Percentiles rank a stretch among this genome's conserved stretches.
Evolutionary conservation across 257 asterid species (phyloP).

Genomic region (Anisodus acutangulus): DNA sequence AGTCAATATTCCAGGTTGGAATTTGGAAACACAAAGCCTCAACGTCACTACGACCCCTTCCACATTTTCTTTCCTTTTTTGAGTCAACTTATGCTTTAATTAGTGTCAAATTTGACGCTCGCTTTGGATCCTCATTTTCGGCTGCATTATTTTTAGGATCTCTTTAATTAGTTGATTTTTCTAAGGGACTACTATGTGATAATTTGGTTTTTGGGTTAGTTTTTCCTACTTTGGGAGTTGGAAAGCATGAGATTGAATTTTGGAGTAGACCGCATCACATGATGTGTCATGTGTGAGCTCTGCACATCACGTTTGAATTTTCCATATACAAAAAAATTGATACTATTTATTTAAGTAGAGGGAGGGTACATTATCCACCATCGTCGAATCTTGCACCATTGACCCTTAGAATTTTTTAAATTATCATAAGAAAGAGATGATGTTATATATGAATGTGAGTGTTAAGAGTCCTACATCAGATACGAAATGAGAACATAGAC

Average conservation of each 20-base stretch:
- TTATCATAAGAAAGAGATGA: not conserved
- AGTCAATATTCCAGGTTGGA: slow-evolving; percentile 11
- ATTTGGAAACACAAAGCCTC: not conserved
- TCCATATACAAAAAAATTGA: no score
- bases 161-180: not conserved
- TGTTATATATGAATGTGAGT: no score
- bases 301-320: not conserved
- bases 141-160: not conserved
- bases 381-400: no score
- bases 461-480: no score
- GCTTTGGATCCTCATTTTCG: not conserved
- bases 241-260: not conserved
- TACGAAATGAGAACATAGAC: no score
- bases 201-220: no score
- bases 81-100: not conserved
- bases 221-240: not conserved
- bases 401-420: no score
- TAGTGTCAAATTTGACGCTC: not conserved
- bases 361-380: no score
- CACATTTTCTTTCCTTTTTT: not conserved
- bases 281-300: not conserved
- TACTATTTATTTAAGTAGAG: no score
- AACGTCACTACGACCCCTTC: not conserved
- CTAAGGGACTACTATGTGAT: no score
- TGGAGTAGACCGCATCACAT: not conserved